Evolutionary conservation across 1,284 basidiomycete species (phyloP).

Genomic region (Cystobasidium sp.): DNA sequence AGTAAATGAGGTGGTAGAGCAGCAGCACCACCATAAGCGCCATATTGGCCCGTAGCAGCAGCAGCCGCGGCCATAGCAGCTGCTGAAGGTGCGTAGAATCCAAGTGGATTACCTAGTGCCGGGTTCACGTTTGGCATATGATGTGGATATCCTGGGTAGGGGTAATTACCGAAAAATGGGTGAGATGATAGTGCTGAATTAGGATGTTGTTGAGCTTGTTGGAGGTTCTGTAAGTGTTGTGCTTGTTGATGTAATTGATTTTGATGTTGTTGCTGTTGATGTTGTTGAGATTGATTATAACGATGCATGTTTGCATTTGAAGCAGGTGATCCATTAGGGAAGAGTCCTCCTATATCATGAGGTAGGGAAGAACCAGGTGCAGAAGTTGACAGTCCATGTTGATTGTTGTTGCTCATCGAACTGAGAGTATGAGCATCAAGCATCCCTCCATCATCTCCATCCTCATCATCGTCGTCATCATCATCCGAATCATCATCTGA

Average conservation of each 20-base stretch:
- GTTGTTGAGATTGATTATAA: slow-evolving; percentile 2
- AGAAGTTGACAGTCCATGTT: no score
- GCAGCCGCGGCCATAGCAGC: slow-evolving; percentile 27
- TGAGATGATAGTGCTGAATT: slow-evolving; percentile 10
- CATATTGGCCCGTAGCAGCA: slow-evolving; percentile 18
- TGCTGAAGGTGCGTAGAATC: slow-evolving; percentile 20
- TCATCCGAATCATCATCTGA: slow-evolving; percentile 61
- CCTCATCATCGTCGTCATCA: slow-evolving; percentile 58
- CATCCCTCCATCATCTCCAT: slow-evolving; percentile 60
- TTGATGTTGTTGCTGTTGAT: slow-evolving; percentile 28
- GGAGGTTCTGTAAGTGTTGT: no score
- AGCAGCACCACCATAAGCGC: slow-evolving; percentile 12
- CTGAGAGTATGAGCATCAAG: not conserved
- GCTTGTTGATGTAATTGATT: not conserved
- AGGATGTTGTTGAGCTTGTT: not conserved
- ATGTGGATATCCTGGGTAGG: slow-evolving; percentile 26
- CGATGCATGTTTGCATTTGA: not conserved
- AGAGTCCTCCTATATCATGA: not conserved
- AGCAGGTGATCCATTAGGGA: not conserved
- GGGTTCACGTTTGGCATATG: slow-evolving; percentile 29
- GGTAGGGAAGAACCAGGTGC: not conserved
- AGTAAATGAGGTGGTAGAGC: slow-evolving; percentile 27
- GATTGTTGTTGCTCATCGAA: not conserved
- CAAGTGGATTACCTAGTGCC: slow-evolving; percentile 21
- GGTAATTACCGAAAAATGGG: slow-evolving; percentile 23